Conservation (phyloP, 148 eudicot species). For the Chenopodium album region DNA sequence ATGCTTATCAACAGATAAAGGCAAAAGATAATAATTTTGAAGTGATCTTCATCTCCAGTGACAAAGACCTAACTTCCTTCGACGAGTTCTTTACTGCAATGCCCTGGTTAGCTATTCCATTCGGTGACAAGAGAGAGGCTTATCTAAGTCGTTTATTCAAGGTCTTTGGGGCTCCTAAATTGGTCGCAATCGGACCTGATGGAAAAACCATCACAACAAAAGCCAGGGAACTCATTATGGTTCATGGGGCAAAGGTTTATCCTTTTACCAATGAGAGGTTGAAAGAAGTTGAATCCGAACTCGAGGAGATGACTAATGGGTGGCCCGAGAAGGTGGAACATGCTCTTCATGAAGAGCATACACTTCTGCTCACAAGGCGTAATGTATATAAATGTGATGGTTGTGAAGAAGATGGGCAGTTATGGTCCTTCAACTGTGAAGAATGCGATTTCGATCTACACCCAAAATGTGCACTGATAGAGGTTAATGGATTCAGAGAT, state of each 20-base stretch:
- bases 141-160: conserved; percentile 46
- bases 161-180: conserved; percentile 52
- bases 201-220: conserved; percentile 56
- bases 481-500: conserved; percentile 20
- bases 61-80: conserved; percentile 52
- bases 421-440: conserved; percentile 58
- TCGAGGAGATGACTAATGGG: conserved; percentile 48
- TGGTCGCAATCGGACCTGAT: conserved; percentile 53
- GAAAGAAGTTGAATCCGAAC: conserved; percentile 48
- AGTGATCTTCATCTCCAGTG: conserved; percentile 66
- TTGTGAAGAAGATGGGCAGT: conserved; percentile 48
- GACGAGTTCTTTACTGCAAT: conserved; percentile 53
- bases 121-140: conserved; percentile 45
- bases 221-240: conserved; percentile 47
- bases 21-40: conserved; percentile 46
- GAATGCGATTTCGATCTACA: conserved; percentile 66
- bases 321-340: conserved; percentile 59
- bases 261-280: conserved; percentile 61
- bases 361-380: conserved; percentile 46
- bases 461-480: conserved; percentile 62
- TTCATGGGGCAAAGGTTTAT: conserved; percentile 58
- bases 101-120: conserved; percentile 82
- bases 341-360: conserved; percentile 50
- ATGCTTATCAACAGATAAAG: conserved; percentile 56
- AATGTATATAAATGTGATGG: conserved; percentile 43